Evolutionary conservation across 176 grass and related monocot genomes (phyloP).

Genomic region (Eleusine indica): DNA sequence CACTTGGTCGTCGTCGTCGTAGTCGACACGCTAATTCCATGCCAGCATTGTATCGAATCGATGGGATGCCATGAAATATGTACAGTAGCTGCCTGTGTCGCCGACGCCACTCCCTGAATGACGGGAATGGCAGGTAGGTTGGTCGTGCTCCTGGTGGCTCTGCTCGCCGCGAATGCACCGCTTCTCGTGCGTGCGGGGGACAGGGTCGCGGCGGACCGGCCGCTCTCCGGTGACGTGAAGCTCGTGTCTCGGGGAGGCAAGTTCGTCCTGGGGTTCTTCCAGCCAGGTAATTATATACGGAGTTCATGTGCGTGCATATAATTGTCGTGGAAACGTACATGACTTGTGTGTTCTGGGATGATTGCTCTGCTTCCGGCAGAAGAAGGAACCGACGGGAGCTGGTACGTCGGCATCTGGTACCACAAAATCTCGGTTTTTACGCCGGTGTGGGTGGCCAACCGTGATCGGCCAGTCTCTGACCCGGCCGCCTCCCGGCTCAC

Average conservation of each 20-base stretch:
- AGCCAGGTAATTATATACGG: background rate
- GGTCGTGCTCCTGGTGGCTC: background rate
- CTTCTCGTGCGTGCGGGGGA: background rate
- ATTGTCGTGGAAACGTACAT: background rate
- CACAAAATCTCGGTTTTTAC: constrained; percentile 41
- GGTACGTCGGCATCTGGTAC: constrained; percentile 51
- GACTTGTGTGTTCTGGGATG: background rate
- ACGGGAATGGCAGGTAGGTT: constrained; percentile 14
- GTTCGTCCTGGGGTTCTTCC: constrained; percentile 40
- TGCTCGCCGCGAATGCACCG: background rate
- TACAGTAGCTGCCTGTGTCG: no score
- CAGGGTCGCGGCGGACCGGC: background rate
- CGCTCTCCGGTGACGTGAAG: constrained; percentile 18
- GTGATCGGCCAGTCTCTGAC: constrained; percentile 33
- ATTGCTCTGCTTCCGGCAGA: background rate
- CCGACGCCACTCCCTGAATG: background rate
- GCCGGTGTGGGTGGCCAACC: constrained; percentile 59
- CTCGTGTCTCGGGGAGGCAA: constrained; percentile 37
- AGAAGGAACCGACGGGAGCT: background rate
- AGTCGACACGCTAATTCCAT: no score
- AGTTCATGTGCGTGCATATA: background rate
- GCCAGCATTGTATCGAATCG: no score
- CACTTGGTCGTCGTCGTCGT: no score
- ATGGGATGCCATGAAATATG: no score
- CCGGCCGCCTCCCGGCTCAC: constrained; percentile 9